Evolutionary conservation across 148 eudicot species (phyloP), one percentile per base, ranked within the genome.

Genomic region (Pharnaceum exiguum): DNA sequence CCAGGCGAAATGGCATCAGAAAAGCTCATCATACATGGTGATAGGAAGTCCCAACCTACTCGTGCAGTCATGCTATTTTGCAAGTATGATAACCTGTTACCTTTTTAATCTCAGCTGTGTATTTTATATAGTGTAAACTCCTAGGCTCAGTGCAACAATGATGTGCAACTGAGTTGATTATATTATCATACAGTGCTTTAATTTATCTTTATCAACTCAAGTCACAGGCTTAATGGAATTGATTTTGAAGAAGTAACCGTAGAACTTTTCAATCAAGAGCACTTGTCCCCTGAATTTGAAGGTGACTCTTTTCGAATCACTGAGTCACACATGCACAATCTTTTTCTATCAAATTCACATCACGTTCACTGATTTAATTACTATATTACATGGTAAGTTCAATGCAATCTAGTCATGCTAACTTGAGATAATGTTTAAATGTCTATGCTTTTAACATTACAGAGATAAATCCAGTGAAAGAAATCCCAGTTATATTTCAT

Each of bases 231-330:
- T 6, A 72, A 55, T 57, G 77, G 68, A n/a, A 55, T 76, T 31
- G 74, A 72, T 1, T 71, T 72, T 30, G 77, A 76, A 37, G 81
- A 76, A 51, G 35, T 64, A 16, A 58, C 55, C 3, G 23, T 72
- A 24, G 71, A 68, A 21, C 57, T 76, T 15, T 63, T 60, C 42
- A 55, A 62, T 21, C 62, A 66, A 38, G 66, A 63, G 28, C 76
- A 76, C 32, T 46, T 58, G 25, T 29, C 77, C 19, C 71, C 77
- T 46, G 64, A 71, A 25, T 71, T 62, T 56, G 32, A 32, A 40
- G 62, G 57, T 57, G 11, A 2, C 18, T 37, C 7, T 32, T 10
- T 7, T 6, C n/a, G n/a, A n/a, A n/a, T n/a, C n/a, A n/a, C n/a
- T n/a, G n/a, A n/a, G n/a, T n/a, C n/a, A n/a, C n/a, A n/a, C n/a